These are phyloP conservation scores for Neonothopanus nambi DNA, from an alignment of 1,284 basidiomycete species.

Conservation along the genomic window DNA sequence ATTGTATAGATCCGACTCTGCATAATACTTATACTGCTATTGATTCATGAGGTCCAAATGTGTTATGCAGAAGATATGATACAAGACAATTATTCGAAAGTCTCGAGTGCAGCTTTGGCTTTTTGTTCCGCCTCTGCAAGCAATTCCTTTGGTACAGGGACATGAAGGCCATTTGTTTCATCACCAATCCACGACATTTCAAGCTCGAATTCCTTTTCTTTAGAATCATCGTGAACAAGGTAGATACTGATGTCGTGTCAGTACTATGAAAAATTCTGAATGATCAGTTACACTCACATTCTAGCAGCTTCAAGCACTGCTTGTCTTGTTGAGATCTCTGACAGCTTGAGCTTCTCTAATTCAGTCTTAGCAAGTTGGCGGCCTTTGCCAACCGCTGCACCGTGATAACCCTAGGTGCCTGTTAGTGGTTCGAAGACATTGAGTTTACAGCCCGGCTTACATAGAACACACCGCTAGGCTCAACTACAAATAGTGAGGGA, in stretches of 20 bases:
- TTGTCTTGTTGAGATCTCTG: constrained; percentile 76
- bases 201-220: constrained; percentile 97
- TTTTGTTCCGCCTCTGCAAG: constrained; percentile 84
- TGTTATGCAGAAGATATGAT: constrained; percentile 5
- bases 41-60: neutral
- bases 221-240: constrained; percentile 95
- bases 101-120: constrained; percentile 88
- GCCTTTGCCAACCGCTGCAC: constrained; percentile 95
- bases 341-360: constrained; percentile 91
- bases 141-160: constrained; percentile 83
- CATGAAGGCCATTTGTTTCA: constrained; percentile 82
- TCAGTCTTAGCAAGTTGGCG: constrained; percentile 97
- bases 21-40: constrained; percentile 5
- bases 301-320: constrained; percentile 93
- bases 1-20: constrained; percentile 64
- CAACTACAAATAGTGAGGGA: constrained; percentile 88
- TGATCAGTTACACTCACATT: constrained; percentile 64
- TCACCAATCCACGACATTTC: constrained; percentile 97
- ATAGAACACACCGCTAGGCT: constrained; percentile 93
- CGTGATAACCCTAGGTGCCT: constrained; percentile 79
- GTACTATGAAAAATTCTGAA: constrained; percentile 5
- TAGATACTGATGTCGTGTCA: constrained; percentile 70
- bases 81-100: constrained; percentile 67
- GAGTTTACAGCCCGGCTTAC: constrained; percentile 43
- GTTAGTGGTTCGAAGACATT: neutral